Percentiles rank a stretch among this genome's conserved stretches.
phyloP scores from a whole-genome alignment of 2,329 filamentous ascomycete species.

The Ophidiomyces ophidiicola region DNA sequence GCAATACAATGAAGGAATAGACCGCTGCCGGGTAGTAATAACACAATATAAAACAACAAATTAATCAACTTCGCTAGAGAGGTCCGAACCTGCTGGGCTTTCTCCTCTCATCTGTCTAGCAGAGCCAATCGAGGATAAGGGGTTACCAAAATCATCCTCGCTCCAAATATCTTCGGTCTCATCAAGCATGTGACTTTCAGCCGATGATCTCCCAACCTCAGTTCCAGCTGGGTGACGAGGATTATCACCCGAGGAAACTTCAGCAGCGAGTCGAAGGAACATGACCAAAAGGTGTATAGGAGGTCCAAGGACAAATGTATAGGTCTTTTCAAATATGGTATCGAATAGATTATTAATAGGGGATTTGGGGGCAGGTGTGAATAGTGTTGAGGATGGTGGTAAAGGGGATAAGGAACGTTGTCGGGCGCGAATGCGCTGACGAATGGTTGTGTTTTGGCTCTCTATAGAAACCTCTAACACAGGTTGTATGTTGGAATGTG shows the following conservation, averaged over 20 bases:
- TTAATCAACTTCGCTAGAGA: conserved; percentile 6
- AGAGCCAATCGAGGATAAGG: conserved; percentile 23
- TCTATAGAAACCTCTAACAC: conserved; percentile 13
- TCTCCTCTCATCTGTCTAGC: conserved; percentile 8
- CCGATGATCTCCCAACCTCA: conserved; percentile 13
- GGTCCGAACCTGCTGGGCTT: conserved; percentile 14
- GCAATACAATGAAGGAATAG: background rate
- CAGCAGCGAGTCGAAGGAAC: conserved; percentile 69
- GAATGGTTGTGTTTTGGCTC: conserved; percentile 29
- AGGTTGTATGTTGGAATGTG: background rate
- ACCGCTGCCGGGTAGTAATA: background rate
- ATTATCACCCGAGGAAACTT: conserved; percentile 46
- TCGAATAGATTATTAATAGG: conserved; percentile 44
- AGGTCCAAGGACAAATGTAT: conserved; percentile 64
- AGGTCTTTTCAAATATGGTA: conserved; percentile 63
- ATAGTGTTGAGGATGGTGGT: conserved; percentile 54
- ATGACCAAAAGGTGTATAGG: conserved; percentile 64
- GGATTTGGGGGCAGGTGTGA: conserved; percentile 36
- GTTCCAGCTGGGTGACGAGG: conserved; percentile 20
- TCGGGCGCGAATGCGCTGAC: conserved; percentile 45
- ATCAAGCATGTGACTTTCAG: conserved; percentile 21
- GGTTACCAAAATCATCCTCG: conserved; percentile 48
- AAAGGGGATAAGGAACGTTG: conserved; percentile 53
- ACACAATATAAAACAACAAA: background rate
- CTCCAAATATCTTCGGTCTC: conserved; percentile 37